Conservation (phyloP, 75 land plant species). For the Selaginella moellendorffii region DNA sequence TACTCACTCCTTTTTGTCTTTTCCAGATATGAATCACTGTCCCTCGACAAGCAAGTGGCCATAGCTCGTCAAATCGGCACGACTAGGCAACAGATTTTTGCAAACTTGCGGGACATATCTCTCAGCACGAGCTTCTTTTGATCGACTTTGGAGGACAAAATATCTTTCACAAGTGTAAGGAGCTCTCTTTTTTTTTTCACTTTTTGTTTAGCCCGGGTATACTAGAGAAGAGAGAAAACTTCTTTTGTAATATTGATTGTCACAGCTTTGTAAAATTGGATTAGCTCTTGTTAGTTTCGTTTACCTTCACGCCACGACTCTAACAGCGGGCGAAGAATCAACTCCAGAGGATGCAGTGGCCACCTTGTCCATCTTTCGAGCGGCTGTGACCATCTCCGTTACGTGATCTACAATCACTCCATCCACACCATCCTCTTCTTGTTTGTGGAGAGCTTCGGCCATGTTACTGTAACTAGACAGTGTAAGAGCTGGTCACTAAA, state of each 20-base stretch:
- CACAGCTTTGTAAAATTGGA: no score
- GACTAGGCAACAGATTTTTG: constrained; percentile 65
- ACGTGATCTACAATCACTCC: constrained; percentile 88
- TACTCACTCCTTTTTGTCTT: background rate
- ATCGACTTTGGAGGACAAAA: no score
- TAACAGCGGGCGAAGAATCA: background rate
- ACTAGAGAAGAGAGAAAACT: no score
- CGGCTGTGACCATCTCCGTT: constrained; percentile 37
- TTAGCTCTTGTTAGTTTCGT: no score
- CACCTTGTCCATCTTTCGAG: background rate
- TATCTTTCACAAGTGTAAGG: no score
- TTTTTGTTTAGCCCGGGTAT: no score
- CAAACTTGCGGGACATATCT: constrained; percentile 67
- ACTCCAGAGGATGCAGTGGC: background rate
- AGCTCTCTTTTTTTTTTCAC: no score
- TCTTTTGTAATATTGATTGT: no score
- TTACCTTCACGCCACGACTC: background rate
- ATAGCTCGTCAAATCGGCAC: constrained; percentile 81
- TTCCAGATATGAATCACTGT: constrained; percentile 77
- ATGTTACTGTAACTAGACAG: constrained; percentile 45
- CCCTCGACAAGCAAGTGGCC: constrained; percentile 75
- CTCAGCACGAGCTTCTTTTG: constrained; percentile 72
- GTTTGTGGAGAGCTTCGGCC: constrained; percentile 55
- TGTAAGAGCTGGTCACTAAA: no score
- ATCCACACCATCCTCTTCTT: constrained; percentile 54